Conservation (phyloP, 768 basidiomycete genomes). For the Candolleomyces aberdarensis region DNA sequence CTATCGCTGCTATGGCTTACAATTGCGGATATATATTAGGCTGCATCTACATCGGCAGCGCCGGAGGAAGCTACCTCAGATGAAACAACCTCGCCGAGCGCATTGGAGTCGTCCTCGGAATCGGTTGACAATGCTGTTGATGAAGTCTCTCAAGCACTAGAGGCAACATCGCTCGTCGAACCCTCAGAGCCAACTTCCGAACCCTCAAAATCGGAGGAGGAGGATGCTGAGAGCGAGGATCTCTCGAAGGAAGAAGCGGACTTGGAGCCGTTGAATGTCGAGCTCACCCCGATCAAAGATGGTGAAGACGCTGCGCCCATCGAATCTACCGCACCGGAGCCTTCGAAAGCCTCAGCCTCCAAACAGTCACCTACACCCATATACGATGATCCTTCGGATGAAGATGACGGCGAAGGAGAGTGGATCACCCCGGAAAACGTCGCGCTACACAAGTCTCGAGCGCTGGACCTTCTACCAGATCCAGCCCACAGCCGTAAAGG, state of each 20-base stretch:
- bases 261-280: slow-evolving; percentile 12
- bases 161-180: slow-evolving; percentile 8
- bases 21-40: slow-evolving; percentile 28
- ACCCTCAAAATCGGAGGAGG: background rate
- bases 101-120: background rate
- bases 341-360: slow-evolving; percentile 10
- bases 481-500: slow-evolving; percentile 36
- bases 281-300: slow-evolving; percentile 12
- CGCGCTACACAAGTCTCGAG: slow-evolving; percentile 79
- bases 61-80: background rate
- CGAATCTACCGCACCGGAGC: background rate
- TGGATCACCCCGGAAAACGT: slow-evolving; percentile 97
- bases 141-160: slow-evolving; percentile 14
- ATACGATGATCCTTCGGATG: slow-evolving; percentile 74
- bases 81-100: slow-evolving; percentile 1
- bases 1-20: slow-evolving; percentile 11
- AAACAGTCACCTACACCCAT: slow-evolving; percentile 31
- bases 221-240: slow-evolving; percentile 10
- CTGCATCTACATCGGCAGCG: slow-evolving; percentile 4
- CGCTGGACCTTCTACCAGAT: slow-evolving; percentile 76
- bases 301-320: background rate
- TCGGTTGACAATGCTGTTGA: slow-evolving; percentile 8
- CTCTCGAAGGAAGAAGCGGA: slow-evolving; percentile 15
- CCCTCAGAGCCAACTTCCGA: background rate
- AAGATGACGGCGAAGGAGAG: slow-evolving; percentile 85